Evolutionary conservation across 176 grass and related monocot genomes (phyloP).

Genomic region (Oryza australiensis): DNA sequence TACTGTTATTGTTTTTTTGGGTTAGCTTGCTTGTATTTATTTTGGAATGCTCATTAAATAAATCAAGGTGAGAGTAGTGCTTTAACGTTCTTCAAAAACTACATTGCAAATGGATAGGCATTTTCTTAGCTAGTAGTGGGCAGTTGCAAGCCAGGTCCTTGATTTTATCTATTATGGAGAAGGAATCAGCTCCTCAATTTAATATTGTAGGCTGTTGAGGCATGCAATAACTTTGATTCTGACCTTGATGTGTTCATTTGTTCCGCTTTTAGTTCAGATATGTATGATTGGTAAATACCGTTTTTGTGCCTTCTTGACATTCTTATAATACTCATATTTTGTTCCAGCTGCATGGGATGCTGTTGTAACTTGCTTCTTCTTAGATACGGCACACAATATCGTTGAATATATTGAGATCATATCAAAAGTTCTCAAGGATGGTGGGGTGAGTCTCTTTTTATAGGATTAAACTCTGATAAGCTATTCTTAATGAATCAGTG

Average conservation of each 20-base stretch:
- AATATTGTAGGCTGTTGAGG: conserved; percentile 13
- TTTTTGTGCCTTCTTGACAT: conserved; percentile 18
- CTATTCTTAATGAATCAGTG: conserved; percentile 21
- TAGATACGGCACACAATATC: conserved; percentile 95
- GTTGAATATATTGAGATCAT: conserved; percentile 98
- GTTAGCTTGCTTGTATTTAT: conserved; percentile 15
- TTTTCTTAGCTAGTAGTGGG: not conserved
- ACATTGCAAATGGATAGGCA: not conserved
- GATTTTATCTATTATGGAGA: conserved; percentile 11
- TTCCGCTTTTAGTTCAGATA: conserved; percentile 20
- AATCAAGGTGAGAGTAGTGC: not conserved
- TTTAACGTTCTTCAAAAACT: not conserved
- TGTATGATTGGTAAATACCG: conserved; percentile 6
- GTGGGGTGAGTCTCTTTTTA: conserved; percentile 62
- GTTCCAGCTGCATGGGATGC: conserved; percentile 91
- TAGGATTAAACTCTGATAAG: conserved; percentile 9
- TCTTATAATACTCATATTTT: conserved; percentile 19
- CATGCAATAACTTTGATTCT: conserved; percentile 15
- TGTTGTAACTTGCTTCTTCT: conserved; percentile 97
- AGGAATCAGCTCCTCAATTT: not conserved
- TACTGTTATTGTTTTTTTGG: not conserved
- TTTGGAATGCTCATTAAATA: not conserved
- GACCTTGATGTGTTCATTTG: conserved; percentile 6
- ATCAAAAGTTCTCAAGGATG: conserved; percentile 90
- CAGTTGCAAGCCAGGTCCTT: not conserved